A percentile compares a stretch with the other conserved stretches of the same genome.
Conservation (phyloP, 148 eudicot genomes). For the Fagopyrum esculentum region DNA sequence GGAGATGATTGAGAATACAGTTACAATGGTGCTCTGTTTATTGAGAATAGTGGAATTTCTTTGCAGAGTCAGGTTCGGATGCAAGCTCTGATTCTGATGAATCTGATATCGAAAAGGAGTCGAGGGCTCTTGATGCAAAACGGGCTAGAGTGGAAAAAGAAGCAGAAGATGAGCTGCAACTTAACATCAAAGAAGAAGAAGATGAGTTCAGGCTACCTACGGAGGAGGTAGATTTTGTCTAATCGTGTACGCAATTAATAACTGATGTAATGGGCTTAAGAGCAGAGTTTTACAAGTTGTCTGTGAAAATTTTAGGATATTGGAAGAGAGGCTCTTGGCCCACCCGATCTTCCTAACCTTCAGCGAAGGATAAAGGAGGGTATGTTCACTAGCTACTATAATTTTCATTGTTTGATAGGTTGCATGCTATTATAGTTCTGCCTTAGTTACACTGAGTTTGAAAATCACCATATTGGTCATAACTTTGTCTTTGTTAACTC, state of each 20-base stretch:
- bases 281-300: not conserved
- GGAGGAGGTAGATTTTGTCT: slow-evolving; percentile 37
- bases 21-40: no score
- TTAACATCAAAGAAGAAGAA: slow-evolving; percentile 55
- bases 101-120: slow-evolving; percentile 27
- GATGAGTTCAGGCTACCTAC: slow-evolving; percentile 69
- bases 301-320: slow-evolving; percentile 46
- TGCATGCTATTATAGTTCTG: not conserved
- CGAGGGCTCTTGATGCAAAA: slow-evolving; percentile 59
- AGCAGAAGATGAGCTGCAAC: slow-evolving; percentile 45
- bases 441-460: not conserved
- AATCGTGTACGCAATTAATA: not conserved
- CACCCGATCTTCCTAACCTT: slow-evolving; percentile 77
- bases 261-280: not conserved
- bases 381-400: slow-evolving; percentile 23
- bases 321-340: slow-evolving; percentile 66
- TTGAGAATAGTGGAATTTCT: no score
- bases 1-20: no score
- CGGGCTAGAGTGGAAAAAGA: slow-evolving; percentile 54
- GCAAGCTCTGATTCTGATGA: slow-evolving; percentile 38
- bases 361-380: slow-evolving; percentile 87
- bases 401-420: not conserved
- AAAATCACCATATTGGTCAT: slow-evolving; percentile 26
- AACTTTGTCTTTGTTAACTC: not conserved
- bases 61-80: not conserved